phyloP scores from a whole-genome alignment of 1,284 basidiomycete species.

The Pseudomicrostroma phylloplanum region DNA sequence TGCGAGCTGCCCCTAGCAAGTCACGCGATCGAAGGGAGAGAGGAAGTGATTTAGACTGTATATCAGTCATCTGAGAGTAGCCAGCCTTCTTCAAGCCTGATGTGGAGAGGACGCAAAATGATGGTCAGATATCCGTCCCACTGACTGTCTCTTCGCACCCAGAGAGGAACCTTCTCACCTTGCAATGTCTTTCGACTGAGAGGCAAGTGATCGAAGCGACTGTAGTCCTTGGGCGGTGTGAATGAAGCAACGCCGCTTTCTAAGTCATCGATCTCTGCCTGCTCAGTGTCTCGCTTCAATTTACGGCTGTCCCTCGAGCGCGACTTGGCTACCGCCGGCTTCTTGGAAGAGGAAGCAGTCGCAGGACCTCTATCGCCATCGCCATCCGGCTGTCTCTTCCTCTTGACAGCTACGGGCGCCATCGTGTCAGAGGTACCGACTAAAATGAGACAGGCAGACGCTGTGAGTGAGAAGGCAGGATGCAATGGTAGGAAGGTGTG shows the following conservation, averaged over 20 bases:
- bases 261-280: slow-evolving; percentile 36
- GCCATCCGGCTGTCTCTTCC: no score
- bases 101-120: neutral
- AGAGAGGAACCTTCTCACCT: slow-evolving; percentile 14
- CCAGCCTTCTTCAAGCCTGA: slow-evolving; percentile 35
- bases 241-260: slow-evolving; percentile 22
- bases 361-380: no score
- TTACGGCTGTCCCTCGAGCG: slow-evolving; percentile 31
- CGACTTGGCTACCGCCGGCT: slow-evolving; percentile 13
- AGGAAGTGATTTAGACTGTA: slow-evolving; percentile 41
- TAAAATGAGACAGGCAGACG: no score
- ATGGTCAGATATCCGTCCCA: neutral
- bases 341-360: neutral
- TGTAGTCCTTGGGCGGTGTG: slow-evolving; percentile 14
- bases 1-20: slow-evolving; percentile 68
- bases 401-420: no score
- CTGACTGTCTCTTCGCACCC: neutral
- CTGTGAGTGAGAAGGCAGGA: no score
- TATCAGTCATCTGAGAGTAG: slow-evolving; percentile 45
- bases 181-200: slow-evolving; percentile 34
- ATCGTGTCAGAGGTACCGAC: no score
- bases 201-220: slow-evolving; percentile 37
- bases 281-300: slow-evolving; percentile 34
- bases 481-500: no score
- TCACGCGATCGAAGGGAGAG: slow-evolving; percentile 39